phyloP scores from a whole-genome alignment of 1,284 basidiomycete genomes.

The Pholiota adiposa region DNA sequence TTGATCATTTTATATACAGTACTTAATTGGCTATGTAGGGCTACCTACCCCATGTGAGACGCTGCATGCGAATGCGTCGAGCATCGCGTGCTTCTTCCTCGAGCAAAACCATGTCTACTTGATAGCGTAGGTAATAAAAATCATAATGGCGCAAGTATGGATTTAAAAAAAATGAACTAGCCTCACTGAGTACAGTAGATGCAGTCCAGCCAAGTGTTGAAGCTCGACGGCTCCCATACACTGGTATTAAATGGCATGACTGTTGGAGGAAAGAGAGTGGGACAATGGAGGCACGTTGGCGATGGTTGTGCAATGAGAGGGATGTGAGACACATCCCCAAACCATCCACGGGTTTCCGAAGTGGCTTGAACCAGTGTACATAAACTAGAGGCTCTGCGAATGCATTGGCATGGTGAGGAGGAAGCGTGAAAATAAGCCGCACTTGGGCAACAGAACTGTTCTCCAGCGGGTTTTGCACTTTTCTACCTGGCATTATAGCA shows the following conservation, averaged over 20 bases:
- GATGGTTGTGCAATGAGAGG: not conserved
- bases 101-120: not conserved
- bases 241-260: constrained; percentile 14
- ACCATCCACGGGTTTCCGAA: not conserved
- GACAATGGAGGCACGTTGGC: not conserved
- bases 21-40: no score
- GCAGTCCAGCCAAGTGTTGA: constrained; percentile 14
- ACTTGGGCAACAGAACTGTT: no score
- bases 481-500: no score
- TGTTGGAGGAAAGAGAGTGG: not conserved
- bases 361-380: not conserved
- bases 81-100: no score
- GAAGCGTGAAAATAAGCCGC: no score
- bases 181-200: constrained; percentile 14
- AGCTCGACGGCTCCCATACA: constrained; percentile 1
- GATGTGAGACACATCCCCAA: not conserved
- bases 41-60: no score
- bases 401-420: no score
- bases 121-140: constrained; percentile 22
- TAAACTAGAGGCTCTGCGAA: not conserved
- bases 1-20: no score
- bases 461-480: no score
- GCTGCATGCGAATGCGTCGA: no score
- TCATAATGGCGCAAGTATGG: constrained; percentile 26
- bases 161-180: constrained; percentile 22